These are phyloP conservation scores for Mercurialis annua DNA, from an alignment of 345 rosid species.

Conservation along the genomic window DNA sequence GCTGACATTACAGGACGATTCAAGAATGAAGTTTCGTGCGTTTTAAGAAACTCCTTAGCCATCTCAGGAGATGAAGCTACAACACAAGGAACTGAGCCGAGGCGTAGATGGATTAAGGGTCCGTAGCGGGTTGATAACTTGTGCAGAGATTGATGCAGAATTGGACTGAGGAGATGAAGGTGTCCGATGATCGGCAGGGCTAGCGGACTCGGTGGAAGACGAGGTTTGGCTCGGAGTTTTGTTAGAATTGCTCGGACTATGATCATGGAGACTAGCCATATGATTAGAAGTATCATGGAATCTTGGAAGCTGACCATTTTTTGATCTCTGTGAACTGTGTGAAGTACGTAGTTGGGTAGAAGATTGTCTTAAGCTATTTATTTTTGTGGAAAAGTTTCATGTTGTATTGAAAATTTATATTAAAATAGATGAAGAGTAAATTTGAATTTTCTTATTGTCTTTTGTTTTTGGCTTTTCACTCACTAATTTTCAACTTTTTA, in stretches of 20 bases:
- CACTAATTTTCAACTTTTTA: too few relatives aligned
- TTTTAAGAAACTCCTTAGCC: conserved; percentile 64
- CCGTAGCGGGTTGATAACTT: conserved; percentile 51
- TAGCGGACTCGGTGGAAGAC: conserved; percentile 49
- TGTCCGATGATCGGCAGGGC: conserved; percentile 60
- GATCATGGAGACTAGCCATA: conserved; percentile 38
- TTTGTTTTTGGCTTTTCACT: too few relatives aligned
- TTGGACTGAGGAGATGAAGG: conserved; percentile 54
- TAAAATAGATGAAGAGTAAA: too few relatives aligned
- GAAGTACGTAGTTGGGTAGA: too few relatives aligned
- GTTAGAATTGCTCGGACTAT: conserved; percentile 31
- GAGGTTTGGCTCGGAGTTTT: conserved; percentile 8
- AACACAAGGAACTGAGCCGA: conserved; percentile 51
- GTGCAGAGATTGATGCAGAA: conserved; percentile 61
- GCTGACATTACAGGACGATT: conserved; percentile 40
- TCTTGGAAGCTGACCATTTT: too few relatives aligned
- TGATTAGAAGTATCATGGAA: too few relatives aligned
- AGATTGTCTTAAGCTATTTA: too few relatives aligned
- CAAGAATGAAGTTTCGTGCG: conserved; percentile 48
- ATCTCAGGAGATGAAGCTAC: conserved; percentile 57
- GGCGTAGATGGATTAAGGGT: conserved; percentile 49
- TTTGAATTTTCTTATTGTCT: too few relatives aligned
- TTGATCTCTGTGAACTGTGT: too few relatives aligned
- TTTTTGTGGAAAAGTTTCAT: too few relatives aligned
- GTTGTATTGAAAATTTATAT: too few relatives aligned